These are phyloP conservation scores for Candida sp. DNA, from an alignment of 1,139 yeast genomes.

Conservation along the genomic window DNA sequence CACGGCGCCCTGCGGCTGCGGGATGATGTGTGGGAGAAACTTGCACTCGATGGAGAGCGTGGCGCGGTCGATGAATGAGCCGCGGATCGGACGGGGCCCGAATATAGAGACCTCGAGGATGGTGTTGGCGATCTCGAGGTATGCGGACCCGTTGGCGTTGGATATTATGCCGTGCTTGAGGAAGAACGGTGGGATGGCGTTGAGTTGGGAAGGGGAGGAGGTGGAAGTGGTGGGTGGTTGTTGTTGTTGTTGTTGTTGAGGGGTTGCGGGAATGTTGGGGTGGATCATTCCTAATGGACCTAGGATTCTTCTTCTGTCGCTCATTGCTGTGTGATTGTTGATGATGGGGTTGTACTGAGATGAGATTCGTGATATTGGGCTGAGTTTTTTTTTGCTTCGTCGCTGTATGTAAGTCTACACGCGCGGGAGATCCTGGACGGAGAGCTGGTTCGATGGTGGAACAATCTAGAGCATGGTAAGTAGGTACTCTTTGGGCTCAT, in stretches of 20 bases:
- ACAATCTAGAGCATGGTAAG: too few relatives aligned
- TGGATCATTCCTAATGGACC: constrained; percentile 68
- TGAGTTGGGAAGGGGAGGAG: too few relatives aligned
- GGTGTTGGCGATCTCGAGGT: constrained; percentile 68
- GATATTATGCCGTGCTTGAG: constrained; percentile 65
- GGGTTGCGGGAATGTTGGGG: constrained; percentile 29
- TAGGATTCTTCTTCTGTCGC: constrained; percentile 72
- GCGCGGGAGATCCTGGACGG: too few relatives aligned
- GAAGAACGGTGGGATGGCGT: constrained; percentile 38
- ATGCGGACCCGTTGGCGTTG: constrained; percentile 86
- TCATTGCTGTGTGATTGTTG: constrained; percentile 18
- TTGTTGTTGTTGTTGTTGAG: constrained; percentile 5
- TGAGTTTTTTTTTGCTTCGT: not conserved
- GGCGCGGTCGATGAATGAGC: constrained; percentile 74
- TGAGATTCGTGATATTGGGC: not conserved
- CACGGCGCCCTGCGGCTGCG: constrained; percentile 38
- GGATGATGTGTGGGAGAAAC: constrained; percentile 53
- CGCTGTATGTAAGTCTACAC: too few relatives aligned
- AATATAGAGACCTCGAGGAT: constrained; percentile 74
- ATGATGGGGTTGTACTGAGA: constrained; percentile 3
- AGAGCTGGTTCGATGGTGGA: too few relatives aligned
- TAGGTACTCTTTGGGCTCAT: too few relatives aligned
- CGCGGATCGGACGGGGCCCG: constrained; percentile 90
- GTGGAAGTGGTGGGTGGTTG: not conserved
- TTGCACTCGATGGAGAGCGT: constrained; percentile 70